Percentiles rank a stretch among this genome's conserved stretches.
Conservation (phyloP, 345 rosid species). For the Murraya koenigii region DNA sequence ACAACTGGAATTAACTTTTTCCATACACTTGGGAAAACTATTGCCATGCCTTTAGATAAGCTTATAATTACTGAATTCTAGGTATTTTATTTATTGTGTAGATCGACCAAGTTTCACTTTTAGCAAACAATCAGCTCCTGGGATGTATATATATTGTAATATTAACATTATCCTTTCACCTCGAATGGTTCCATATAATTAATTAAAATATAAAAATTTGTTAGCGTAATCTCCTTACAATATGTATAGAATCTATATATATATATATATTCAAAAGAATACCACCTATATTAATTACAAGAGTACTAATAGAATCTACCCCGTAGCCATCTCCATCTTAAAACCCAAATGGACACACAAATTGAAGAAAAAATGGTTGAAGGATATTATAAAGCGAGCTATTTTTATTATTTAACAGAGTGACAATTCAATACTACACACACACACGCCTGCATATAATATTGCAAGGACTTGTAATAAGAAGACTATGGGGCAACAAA, state of each 20-base stretch:
- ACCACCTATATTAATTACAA: not conserved
- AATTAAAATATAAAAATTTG: not conserved
- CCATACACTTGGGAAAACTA: conserved; percentile 1
- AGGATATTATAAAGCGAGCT: not conserved
- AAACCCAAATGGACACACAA: not conserved
- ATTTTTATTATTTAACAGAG: too few species aligned
- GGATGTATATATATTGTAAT: conserved; percentile 1
- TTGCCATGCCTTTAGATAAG: not conserved
- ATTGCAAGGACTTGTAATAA: too few species aligned
- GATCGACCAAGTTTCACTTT: not conserved
- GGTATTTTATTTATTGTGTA: not conserved
- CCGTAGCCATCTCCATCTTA: not conserved
- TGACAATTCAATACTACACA: too few species aligned
- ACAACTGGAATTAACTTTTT: conserved; percentile 5
- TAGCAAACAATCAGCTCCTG: not conserved
- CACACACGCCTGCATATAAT: too few species aligned
- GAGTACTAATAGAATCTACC: not conserved
- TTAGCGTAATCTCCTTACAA: not conserved
- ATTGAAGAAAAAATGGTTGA: not conserved
- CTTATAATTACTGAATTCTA: conserved; percentile 8
- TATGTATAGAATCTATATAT: too few species aligned
- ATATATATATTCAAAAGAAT: not conserved
- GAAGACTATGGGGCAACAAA: too few species aligned
- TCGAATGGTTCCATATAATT: not conserved
- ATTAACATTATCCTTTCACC: not conserved